These are phyloP conservation scores for Chaetomium fimeti DNA, from an alignment of 495 filamentous ascomycete species.

Conservation along the genomic window DNA sequence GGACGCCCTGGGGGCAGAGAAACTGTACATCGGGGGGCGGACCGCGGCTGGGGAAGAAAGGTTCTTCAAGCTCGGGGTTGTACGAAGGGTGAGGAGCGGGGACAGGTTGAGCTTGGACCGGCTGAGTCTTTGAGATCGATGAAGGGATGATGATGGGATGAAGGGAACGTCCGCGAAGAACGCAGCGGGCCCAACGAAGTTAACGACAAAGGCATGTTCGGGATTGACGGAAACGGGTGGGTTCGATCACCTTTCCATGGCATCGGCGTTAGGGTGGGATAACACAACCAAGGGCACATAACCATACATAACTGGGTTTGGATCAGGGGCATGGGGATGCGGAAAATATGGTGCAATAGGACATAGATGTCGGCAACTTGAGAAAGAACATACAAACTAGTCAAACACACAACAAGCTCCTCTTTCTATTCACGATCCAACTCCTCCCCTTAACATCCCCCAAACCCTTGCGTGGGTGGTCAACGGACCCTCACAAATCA, in stretches of 20 bases:
- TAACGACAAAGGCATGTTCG: not conserved
- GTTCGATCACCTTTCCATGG: not conserved
- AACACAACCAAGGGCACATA: not conserved
- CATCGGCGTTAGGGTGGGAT: not conserved
- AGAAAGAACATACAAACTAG: not conserved
- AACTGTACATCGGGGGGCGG: conserved; percentile 84
- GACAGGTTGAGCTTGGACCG: conserved; percentile 57
- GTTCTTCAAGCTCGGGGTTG: conserved; percentile 71
- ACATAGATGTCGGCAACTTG: conserved; percentile 4
- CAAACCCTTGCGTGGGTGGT: no score
- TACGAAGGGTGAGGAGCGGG: conserved; percentile 54
- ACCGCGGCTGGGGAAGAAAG: conserved; percentile 83
- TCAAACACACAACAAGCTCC: not conserved
- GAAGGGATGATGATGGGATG: not conserved
- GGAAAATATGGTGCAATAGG: not conserved
- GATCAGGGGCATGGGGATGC: not conserved
- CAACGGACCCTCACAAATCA: no score
- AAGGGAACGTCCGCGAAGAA: not conserved
- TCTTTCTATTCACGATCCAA: not conserved
- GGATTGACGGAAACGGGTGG: not conserved
- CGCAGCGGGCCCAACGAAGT: not conserved
- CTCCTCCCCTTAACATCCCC: no score
- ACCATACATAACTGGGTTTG: conserved; percentile 1
- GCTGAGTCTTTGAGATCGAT: conserved; percentile 50
- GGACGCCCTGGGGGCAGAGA: conserved; percentile 70